These are phyloP conservation scores for Marsdenia floribunda DNA, from an alignment of 257 asterid genomes.

Conservation along the genomic window DNA sequence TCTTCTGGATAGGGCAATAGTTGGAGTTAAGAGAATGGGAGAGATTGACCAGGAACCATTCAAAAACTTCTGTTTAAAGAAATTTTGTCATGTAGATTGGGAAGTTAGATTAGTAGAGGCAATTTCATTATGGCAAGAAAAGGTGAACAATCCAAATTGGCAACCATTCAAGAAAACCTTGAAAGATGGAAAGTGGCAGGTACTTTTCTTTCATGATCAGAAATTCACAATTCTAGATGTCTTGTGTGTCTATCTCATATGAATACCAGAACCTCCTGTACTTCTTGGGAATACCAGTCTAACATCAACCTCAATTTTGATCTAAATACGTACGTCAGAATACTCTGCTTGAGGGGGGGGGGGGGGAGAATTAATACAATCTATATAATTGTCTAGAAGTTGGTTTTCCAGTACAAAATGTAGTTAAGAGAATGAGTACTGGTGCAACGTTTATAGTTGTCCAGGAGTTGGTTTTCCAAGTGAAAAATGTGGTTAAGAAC, in stretches of 20 bases:
- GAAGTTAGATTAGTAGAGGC: neutral
- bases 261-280: neutral
- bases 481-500: neutral
- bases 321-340: no score
- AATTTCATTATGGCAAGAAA: conserved; percentile 19
- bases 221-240: neutral
- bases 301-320: no score
- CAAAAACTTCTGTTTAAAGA: neutral
- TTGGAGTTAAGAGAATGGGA: conserved; percentile 17
- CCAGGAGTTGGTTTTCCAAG: neutral
- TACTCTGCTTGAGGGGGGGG: no score
- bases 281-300: no score
- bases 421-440: neutral
- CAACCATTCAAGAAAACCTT: conserved; percentile 13
- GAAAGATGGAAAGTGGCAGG: conserved; percentile 9
- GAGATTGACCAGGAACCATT: conserved; percentile 16
- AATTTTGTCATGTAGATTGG: conserved; percentile 3
- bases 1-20: neutral
- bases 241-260: no score
- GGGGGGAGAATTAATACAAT: no score
- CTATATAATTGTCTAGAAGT: no score
- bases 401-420: no score
- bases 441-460: neutral
- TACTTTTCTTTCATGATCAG: neutral
- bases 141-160: conserved; percentile 11